Evolutionary conservation across 2,329 filamentous ascomycete genomes (phyloP), one percentile per base, ranked within the genome.

Genomic region (Aspergillus jensenii): DNA sequence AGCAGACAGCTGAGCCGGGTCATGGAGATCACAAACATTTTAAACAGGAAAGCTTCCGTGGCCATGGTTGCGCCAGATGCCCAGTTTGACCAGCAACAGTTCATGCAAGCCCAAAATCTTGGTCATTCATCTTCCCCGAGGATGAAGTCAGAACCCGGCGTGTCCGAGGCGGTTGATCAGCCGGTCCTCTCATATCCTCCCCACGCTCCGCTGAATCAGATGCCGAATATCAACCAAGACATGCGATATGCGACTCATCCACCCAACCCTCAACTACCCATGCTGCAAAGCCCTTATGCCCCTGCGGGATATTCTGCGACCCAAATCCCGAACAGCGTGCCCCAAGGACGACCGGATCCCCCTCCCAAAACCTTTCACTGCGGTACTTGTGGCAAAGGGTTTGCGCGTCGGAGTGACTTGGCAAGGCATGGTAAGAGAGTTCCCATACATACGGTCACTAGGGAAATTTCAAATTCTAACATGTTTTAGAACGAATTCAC

Each of bases 391-490:
- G 84, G 84, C 58, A 98, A 98, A 77, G 90, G 89, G 23, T 99
- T 99, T 73, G 95, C 95, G 52, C 83, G 95, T 69, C 85, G 95
- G 64, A 98, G 93, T 76, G 95, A 99, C 78, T 85, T 98, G 52
- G 91, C 93, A 62, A 86, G 95, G 68, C 95, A 99, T 78, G 93
- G 93, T 97, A 85, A 75, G 89, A 7, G 88, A 23, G 15, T 41
- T 45, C 27, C 27, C 27, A 31, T 31, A 7, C 33, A 12, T 17
- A 7, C 7, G 6, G 6, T 12, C 46, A 41, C 3, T 31, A 12
- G 33, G 14, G 35, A 25, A 14, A 15, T 27, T 17, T 23, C 9
- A 1, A 15, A 35, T 9, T 41, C 46, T 56, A 51, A 54, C 43
- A 37, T 48, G 53, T 41, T 48, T 27, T 61, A 97, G 93, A 98